A percentile compares a stretch with the other conserved stretches of the same genome.
phyloP scores from a whole-genome alignment of 1,284 basidiomycete species.

The Ustilago xerochloae region DNA sequence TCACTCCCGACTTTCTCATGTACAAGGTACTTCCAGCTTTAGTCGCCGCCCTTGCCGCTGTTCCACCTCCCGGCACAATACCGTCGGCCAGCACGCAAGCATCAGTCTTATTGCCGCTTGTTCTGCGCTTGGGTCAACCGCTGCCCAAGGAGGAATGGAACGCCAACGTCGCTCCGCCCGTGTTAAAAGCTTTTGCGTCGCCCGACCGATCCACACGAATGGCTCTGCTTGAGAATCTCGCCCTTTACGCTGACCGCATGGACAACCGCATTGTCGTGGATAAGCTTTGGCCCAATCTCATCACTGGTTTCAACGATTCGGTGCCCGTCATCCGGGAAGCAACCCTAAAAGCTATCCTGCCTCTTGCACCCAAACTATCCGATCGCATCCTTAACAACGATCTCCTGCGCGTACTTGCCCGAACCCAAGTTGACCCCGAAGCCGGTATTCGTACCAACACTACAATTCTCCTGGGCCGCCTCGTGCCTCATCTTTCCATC shows the following conservation, averaged over 20 bases:
- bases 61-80: constrained; percentile 43
- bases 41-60: constrained; percentile 75
- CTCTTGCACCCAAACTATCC: constrained; percentile 81
- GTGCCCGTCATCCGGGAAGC: constrained; percentile 93
- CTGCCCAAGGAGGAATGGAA: constrained; percentile 56
- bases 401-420: constrained; percentile 88
- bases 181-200: constrained; percentile 59
- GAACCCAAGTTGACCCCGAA: constrained; percentile 90
- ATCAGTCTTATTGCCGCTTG: constrained; percentile 58
- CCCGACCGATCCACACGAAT: constrained; percentile 89
- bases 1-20: constrained; percentile 87
- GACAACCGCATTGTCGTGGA: constrained; percentile 86
- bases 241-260: constrained; percentile 85
- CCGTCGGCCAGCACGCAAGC: constrained; percentile 45
- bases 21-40: constrained; percentile 88
- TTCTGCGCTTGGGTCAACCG: constrained; percentile 55
- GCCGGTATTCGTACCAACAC: constrained; percentile 97
- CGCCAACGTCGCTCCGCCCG: constrained; percentile 37
- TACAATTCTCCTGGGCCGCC: constrained; percentile 91
- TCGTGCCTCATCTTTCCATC: constrained; percentile 84
- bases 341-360: constrained; percentile 86
- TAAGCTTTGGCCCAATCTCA: constrained; percentile 92
- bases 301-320: constrained; percentile 94
- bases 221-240: constrained; percentile 87
- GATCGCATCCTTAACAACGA: constrained; percentile 97